phyloP scores from a whole-genome alignment of 495 filamentous ascomycete genomes.

The Talaromyces borbonicus region DNA sequence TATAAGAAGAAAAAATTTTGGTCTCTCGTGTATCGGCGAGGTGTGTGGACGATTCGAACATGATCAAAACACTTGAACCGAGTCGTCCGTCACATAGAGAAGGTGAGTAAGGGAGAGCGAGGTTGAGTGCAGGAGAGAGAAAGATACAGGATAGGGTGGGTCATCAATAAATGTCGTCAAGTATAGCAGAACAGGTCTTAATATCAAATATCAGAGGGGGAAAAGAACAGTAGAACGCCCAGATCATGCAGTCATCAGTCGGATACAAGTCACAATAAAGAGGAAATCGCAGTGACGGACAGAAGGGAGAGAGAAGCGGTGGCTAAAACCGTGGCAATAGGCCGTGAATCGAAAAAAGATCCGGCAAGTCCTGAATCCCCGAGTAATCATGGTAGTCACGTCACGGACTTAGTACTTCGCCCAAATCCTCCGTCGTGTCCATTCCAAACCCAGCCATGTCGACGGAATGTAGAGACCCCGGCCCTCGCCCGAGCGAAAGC shows the following conservation, averaged over 20 bases:
- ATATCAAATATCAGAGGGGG: neutral
- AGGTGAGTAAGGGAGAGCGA: too few species aligned
- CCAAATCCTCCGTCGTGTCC: conserved; percentile 31
- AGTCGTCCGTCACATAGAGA: too few species aligned
- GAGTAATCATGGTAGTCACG: too few species aligned
- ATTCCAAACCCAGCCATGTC: conserved; percentile 41
- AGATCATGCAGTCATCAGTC: conserved; percentile 14
- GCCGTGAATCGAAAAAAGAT: too few species aligned
- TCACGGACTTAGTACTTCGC: conserved; percentile 32
- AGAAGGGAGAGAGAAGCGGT: neutral
- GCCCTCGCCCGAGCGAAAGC: conserved; percentile 35
- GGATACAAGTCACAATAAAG: conserved; percentile 8
- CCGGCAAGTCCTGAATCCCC: too few species aligned
- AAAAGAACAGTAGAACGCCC: conserved; percentile 12
- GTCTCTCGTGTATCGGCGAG: too few species aligned
- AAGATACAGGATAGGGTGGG: neutral
- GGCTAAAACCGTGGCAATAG: neutral
- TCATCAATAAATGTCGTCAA: conserved; percentile 2
- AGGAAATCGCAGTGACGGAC: neutral
- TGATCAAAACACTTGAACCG: too few species aligned
- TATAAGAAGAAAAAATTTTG: neutral
- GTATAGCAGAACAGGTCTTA: neutral
- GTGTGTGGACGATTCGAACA: too few species aligned
- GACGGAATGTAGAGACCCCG: conserved; percentile 38
- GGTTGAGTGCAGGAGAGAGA: too few species aligned